Conservation (phyloP, 148 eudicot genomes). For the Cornus kousa region DNA sequence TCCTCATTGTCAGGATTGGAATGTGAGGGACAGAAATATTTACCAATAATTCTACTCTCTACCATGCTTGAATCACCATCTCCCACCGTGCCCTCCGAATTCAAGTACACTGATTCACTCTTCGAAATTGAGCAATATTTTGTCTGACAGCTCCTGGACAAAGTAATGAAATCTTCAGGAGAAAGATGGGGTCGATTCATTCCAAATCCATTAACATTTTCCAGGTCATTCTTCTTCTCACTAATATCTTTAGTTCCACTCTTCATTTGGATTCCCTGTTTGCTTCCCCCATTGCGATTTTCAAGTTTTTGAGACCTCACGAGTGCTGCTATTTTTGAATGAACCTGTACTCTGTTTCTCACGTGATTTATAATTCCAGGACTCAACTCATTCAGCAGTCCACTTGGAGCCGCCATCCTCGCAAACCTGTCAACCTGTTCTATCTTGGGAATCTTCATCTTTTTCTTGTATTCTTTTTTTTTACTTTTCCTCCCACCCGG, state of each 20-base stretch:
- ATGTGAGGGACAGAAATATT: slow-evolving; percentile 5
- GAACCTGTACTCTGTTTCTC: slow-evolving; percentile 86
- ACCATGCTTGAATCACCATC: slow-evolving; percentile 24
- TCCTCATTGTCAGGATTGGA: slow-evolving; percentile 27
- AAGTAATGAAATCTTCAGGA: slow-evolving; percentile 22
- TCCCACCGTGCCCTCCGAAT: slow-evolving; percentile 25
- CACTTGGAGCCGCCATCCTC: slow-evolving; percentile 90
- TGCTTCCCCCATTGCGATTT: slow-evolving; percentile 23
- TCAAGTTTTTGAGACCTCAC: slow-evolving; percentile 62
- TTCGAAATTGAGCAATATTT: slow-evolving; percentile 19
- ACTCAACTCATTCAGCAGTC: slow-evolving; percentile 81
- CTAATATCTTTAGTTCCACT: slow-evolving; percentile 27
- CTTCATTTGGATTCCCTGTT: slow-evolving; percentile 33
- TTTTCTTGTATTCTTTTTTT: slow-evolving; percentile 63
- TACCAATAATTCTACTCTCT: slow-evolving; percentile 22
- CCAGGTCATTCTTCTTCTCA: slow-evolving; percentile 29
- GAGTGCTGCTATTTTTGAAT: slow-evolving; percentile 77
- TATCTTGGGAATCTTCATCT: slow-evolving; percentile 76
- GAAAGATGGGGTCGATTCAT: slow-evolving; percentile 19
- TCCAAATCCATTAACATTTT: slow-evolving; percentile 20
- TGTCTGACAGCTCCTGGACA: slow-evolving; percentile 25
- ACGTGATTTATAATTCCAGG: slow-evolving; percentile 97
- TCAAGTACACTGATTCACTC: slow-evolving; percentile 13
- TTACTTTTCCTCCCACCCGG: slow-evolving; percentile 65
- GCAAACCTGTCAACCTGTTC: slow-evolving; percentile 89